A percentile compares a stretch with the other conserved stretches of the same genome.
These are phyloP conservation scores for Powellomyces hirtus DNA, from an alignment of 192 early-diverging fungal genomes.

Conservation along the genomic window DNA sequence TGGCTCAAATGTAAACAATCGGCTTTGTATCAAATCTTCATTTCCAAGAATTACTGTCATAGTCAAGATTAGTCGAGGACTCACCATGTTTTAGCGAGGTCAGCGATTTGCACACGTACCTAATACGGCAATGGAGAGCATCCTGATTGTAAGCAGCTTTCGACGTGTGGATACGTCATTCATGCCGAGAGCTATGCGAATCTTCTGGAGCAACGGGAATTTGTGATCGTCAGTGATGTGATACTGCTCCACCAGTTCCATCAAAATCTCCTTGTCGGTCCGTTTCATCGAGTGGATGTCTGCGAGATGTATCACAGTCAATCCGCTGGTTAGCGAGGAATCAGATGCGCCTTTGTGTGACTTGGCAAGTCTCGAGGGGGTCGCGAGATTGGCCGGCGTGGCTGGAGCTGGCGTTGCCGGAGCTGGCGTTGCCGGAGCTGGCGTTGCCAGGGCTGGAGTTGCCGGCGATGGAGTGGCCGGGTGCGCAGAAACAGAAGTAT, in stretches of 20 bases:
- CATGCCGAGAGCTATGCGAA: conserved; percentile 70
- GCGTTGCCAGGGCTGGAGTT: background rate
- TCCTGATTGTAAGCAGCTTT: conserved; percentile 67
- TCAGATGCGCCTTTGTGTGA: background rate
- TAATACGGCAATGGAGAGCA: conserved; percentile 77
- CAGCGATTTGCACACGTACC: conserved; percentile 38
- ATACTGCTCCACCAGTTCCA: conserved; percentile 63
- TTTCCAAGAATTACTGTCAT: conserved; percentile 55
- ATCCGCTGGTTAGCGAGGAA: conserved; percentile 44
- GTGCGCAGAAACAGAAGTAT: too few relatives aligned
- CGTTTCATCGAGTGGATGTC: conserved; percentile 33
- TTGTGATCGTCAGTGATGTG: conserved; percentile 69
- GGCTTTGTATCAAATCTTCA: conserved; percentile 63
- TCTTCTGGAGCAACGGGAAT: conserved; percentile 76
- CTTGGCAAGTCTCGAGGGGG: background rate
- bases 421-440: conserved; percentile 1
- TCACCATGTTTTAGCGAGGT: background rate
- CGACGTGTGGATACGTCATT: conserved; percentile 46
- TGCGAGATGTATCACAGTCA: conserved; percentile 56
- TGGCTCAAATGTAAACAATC: conserved; percentile 85
- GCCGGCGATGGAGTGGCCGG: background rate
- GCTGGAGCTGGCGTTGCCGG: background rate
- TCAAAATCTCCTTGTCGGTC: conserved; percentile 56
- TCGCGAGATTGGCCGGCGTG: background rate
- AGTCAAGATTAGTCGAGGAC: background rate